A percentile compares a stretch with the other conserved stretches of the same genome.
Evolutionary conservation across 306 rosid genomes (phyloP).

Genomic region (Aeschynomene evenia): DNA sequence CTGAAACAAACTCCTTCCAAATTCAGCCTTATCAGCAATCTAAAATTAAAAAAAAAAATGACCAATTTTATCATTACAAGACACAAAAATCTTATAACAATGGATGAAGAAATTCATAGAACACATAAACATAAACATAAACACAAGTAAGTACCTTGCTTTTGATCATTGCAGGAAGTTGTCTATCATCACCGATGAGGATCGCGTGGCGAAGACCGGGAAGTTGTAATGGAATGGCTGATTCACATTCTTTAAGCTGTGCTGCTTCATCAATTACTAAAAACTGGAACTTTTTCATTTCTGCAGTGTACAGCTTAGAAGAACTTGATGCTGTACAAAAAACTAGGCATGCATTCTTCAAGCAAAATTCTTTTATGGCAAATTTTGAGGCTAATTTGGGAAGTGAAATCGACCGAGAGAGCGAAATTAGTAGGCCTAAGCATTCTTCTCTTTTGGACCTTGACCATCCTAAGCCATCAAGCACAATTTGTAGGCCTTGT

Average conservation of each 20-base stretch:
- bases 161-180: slow-evolving; percentile 59
- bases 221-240: slow-evolving; percentile 53
- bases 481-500: neutral
- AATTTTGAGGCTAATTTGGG: neutral
- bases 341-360: slow-evolving; percentile 37
- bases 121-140: neutral
- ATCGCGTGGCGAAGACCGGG: slow-evolving; percentile 38
- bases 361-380: slow-evolving; percentile 6
- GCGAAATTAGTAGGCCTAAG: neutral
- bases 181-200: slow-evolving; percentile 59
- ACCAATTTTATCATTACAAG: neutral
- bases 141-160: slow-evolving; percentile 49
- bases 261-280: slow-evolving; percentile 63
- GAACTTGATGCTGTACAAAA: slow-evolving; percentile 51
- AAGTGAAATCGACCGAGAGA: slow-evolving; percentile 8
- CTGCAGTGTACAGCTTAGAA: slow-evolving; percentile 23
- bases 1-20: slow-evolving; percentile 53
- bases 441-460: neutral
- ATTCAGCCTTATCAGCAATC: slow-evolving; percentile 39
- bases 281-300: neutral
- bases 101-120: neutral
- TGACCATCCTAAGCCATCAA: neutral
- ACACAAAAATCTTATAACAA: neutral
- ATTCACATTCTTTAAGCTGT: slow-evolving; percentile 61
- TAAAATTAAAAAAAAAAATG: neutral